These are phyloP conservation scores for Salix suchowensis DNA, from an alignment of 345 rosid genomes.

Conservation along the genomic window DNA sequence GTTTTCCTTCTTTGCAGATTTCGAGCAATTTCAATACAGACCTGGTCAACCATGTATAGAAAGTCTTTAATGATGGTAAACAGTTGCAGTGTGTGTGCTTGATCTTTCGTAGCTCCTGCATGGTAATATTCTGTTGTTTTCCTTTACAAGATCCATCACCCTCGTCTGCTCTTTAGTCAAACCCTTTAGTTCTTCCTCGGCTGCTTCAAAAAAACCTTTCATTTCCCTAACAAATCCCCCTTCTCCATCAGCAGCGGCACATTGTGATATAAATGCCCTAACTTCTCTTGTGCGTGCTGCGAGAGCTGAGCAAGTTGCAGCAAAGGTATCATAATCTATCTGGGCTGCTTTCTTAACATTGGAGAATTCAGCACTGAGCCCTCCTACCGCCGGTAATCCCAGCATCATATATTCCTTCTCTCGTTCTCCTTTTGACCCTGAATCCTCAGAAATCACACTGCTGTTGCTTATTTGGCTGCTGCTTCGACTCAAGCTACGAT, in stretches of 20 bases:
- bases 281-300: conserved; percentile 43
- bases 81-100: conserved; percentile 46
- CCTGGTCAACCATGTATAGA: conserved; percentile 72
- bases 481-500: conserved; percentile 38
- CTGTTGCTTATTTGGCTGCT: conserved; percentile 28
- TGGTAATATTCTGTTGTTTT: conserved; percentile 77
- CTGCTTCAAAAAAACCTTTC: conserved; percentile 49
- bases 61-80: conserved; percentile 69
- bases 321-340: conserved; percentile 44
- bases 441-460: conserved; percentile 15
- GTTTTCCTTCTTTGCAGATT: conserved; percentile 54
- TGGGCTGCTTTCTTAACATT: conserved; percentile 79
- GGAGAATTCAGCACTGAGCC: conserved; percentile 65
- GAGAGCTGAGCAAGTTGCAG: conserved; percentile 45
- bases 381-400: conserved; percentile 74
- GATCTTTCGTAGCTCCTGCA: conserved; percentile 46
- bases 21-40: conserved; percentile 55
- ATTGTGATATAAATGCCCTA: conserved; percentile 26
- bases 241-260: conserved; percentile 25
- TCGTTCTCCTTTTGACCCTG: conserved; percentile 44
- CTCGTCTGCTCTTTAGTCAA: conserved; percentile 49
- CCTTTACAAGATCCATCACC: conserved; percentile 61
- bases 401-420: conserved; percentile 57
- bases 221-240: conserved; percentile 50
- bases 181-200: conserved; percentile 48